Base-by-base conservation (phyloP, 495 filamentous ascomycete genomes). In the Diplogelasinospora grovesii region DNA sequence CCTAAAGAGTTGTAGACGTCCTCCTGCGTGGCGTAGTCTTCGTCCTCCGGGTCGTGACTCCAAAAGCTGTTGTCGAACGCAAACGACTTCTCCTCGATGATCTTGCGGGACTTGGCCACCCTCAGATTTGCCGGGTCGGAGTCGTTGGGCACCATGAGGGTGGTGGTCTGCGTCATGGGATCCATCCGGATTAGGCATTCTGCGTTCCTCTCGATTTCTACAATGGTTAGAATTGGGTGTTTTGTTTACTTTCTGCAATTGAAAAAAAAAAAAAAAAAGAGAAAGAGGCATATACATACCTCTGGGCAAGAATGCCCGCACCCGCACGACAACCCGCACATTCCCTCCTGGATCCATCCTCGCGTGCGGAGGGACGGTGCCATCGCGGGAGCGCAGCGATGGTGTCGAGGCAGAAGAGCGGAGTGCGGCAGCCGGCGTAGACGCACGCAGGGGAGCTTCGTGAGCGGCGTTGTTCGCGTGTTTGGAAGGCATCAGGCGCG, bases 41-140 rank as follows among this genome's bases (percentile, higher is more conserved):
- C 69, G 48, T 94, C 88, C 20, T 64, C 52, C 23, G 70, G 66
- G 50, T 90, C 64, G 59, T 93, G 86, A 40, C 89, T 95, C 88
- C 89, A 97, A 64, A 96, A 99, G 1, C 87, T 95, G 59, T 89
- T 94, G 66, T 99, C 92, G 51, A 99, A 99, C 8, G 83, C 87
- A 51, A 99, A 99, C 0, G 72, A 70, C 64, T 94, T 96, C 53
- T 93, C 85, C 52, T 96, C 89, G 37, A 83, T 61, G 2, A 84
- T 67, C 60, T 86, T 93, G 24, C 87, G 82, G 8, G 75, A 73
- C 53, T 82, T 79, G 1, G 76, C 75, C n/a, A n/a, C n/a, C 29
- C 80, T 75, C 29, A 75, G 52, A 48, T 86, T 87, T 23, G 73
- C 75, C n/a, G 74, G 72, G 43, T 85, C 81, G 26, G 59, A 59